phyloP scores from a whole-genome alignment of 1,284 basidiomycete species.

The Irpex sp. region DNA sequence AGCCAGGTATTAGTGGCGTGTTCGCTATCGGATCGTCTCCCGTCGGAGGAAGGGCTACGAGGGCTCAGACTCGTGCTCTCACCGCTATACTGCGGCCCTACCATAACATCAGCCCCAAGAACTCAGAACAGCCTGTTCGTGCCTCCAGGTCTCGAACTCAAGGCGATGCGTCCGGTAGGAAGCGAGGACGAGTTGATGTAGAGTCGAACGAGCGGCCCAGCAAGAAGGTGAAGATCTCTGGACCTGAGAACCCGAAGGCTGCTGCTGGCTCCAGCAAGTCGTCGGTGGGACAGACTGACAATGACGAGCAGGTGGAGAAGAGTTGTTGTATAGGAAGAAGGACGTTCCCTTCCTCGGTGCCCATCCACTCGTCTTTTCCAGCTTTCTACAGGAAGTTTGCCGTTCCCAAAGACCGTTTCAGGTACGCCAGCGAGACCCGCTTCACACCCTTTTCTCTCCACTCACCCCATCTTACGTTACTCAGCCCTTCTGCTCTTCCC shows the following conservation, averaged over 20 bases:
- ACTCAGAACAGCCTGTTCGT: neutral
- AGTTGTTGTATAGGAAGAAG: conserved; percentile 29
- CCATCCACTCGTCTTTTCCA: conserved; percentile 44
- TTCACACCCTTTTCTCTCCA: neutral
- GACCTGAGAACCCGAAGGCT: neutral
- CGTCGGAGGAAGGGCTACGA: neutral
- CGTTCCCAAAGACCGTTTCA: conserved; percentile 30
- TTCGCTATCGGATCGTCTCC: neutral
- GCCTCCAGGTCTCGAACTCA: neutral
- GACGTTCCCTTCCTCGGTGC: conserved; percentile 43
- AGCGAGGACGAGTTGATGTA: neutral
- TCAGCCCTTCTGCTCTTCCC: neutral
- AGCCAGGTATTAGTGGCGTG: neutral
- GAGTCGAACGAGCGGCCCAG: neutral
- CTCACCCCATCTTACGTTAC: conserved; percentile 17
- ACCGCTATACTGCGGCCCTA: neutral
- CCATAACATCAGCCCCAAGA: neutral
- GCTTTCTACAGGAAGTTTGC: conserved; percentile 67
- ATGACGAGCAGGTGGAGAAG: neutral
- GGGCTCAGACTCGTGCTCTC: neutral
- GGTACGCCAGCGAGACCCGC: neutral
- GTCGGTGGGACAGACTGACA: neutral
- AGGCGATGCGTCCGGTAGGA: neutral
- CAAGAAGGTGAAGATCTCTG: neutral
- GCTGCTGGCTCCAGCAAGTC: neutral